phyloP scores from a whole-genome alignment of 495 filamentous ascomycete genomes.

The Bombardia bombarda region DNA sequence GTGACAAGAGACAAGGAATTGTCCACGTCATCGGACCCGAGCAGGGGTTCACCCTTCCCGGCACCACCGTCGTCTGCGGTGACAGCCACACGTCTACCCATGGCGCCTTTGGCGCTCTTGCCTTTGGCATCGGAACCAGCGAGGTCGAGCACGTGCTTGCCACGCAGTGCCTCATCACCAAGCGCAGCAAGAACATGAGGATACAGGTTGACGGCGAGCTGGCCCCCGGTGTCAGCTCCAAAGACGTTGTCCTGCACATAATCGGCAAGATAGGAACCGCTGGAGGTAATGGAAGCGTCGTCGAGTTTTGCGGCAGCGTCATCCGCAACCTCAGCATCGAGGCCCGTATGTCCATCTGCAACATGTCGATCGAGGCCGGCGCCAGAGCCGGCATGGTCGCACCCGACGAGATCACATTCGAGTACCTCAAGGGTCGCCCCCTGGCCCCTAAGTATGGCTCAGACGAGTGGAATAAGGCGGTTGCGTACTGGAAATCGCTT shows the following conservation, averaged over 20 bases:
- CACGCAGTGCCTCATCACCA: conserved; percentile 89
- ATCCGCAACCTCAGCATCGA: conserved; percentile 90
- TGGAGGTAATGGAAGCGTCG: conserved; percentile 88
- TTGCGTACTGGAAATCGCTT: conserved; percentile 82
- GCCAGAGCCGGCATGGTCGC: conserved; percentile 95
- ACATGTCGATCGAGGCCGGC: conserved; percentile 99
- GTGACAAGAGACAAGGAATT: conserved; percentile 94
- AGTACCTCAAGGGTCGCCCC: conserved; percentile 86
- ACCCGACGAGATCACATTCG: conserved; percentile 86
- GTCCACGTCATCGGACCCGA: conserved; percentile 99
- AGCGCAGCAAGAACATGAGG: conserved; percentile 96
- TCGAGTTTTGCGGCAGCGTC: conserved; percentile 93
- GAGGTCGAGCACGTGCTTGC: conserved; percentile 98
- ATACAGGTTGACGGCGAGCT: conserved; percentile 90
- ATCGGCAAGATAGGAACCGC: conserved; percentile 95
- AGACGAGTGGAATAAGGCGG: conserved; percentile 82
- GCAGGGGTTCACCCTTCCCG: conserved; percentile 96
- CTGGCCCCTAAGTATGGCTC: conserved; percentile 77
- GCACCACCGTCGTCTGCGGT: conserved; percentile 94
- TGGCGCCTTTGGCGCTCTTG: conserved; percentile 90
- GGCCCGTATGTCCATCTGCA: conserved; percentile 97
- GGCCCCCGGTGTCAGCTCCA: conserved; percentile 86
- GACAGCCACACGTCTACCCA: conserved; percentile 98
- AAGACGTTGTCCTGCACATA: conserved; percentile 90
- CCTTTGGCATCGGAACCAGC: conserved; percentile 95